Conservation (phyloP, 306 rosid genomes). For the Hippophae rhamnoides region DNA sequence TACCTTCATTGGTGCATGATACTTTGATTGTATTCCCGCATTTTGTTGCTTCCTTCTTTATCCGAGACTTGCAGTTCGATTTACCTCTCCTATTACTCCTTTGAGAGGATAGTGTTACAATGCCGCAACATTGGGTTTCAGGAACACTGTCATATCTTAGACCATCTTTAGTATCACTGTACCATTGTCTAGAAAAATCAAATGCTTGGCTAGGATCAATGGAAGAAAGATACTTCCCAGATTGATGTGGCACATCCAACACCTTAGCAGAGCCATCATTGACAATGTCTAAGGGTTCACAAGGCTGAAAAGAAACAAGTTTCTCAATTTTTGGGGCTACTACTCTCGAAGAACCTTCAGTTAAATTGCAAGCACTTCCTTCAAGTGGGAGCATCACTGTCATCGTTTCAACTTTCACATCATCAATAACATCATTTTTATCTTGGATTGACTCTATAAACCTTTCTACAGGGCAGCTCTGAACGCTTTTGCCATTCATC, state of each 20-base stretch:
- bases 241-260: conserved; percentile 27
- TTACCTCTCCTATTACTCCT: conserved; percentile 44
- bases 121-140: conserved; percentile 30
- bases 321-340: conserved; percentile 10
- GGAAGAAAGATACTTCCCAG: conserved; percentile 25
- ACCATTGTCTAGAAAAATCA: conserved; percentile 25
- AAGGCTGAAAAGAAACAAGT: background rate
- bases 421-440: too few species aligned
- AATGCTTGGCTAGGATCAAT: conserved; percentile 22
- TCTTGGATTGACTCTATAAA: too few species aligned
- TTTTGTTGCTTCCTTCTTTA: conserved; percentile 51
- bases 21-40: conserved; percentile 37
- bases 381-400: too few species aligned
- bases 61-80: conserved; percentile 38
- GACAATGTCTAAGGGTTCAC: conserved; percentile 30
- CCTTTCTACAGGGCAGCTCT: too few species aligned
- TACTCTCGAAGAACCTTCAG: too few species aligned
- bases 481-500: too few species aligned
- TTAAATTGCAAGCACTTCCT: too few species aligned
- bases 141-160: conserved; percentile 32
- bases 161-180: conserved; percentile 34
- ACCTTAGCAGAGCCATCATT: conserved; percentile 27
- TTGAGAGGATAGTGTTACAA: conserved; percentile 35
- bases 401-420: too few species aligned
- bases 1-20: conserved; percentile 24